These are phyloP conservation scores for Penicillium brevicompactum DNA, from an alignment of 2,329 filamentous ascomycete species.

Conservation along the genomic window DNA sequence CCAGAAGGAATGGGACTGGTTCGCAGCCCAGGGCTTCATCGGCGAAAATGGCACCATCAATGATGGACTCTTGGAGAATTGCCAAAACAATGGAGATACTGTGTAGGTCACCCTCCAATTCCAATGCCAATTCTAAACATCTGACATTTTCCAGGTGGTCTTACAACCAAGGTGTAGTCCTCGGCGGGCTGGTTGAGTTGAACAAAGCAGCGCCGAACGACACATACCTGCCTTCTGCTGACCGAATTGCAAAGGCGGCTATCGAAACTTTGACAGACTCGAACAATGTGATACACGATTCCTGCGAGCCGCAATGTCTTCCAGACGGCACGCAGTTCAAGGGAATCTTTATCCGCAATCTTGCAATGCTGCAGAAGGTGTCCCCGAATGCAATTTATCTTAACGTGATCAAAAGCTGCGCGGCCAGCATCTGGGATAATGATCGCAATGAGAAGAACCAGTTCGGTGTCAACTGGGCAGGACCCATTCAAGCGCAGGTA, in stretches of 20 bases:
- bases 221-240: slow-evolving; percentile 47
- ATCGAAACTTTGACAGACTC: slow-evolving; percentile 49
- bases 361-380: slow-evolving; percentile 59
- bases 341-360: slow-evolving; percentile 68
- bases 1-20: slow-evolving; percentile 54
- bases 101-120: slow-evolving; percentile 24
- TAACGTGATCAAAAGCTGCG: slow-evolving; percentile 62
- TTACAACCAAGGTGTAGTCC: slow-evolving; percentile 65
- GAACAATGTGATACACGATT: slow-evolving; percentile 55
- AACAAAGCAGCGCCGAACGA: slow-evolving; percentile 46
- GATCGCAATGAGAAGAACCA: slow-evolving; percentile 54
- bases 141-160: slow-evolving; percentile 42
- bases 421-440: slow-evolving; percentile 65
- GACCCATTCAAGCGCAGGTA: slow-evolving; percentile 56
- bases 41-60: slow-evolving; percentile 54
- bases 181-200: slow-evolving; percentile 60
- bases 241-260: slow-evolving; percentile 56
- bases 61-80: slow-evolving; percentile 54
- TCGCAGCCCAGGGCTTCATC: slow-evolving; percentile 51
- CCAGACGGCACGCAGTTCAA: slow-evolving; percentile 68
- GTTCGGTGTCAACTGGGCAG: slow-evolving; percentile 67
- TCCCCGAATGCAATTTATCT: slow-evolving; percentile 54
- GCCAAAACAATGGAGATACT: slow-evolving; percentile 50
- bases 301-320: slow-evolving; percentile 55
- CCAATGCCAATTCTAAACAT: not conserved